A percentile compares a stretch with the other conserved stretches of the same genome.
These are phyloP conservation scores for Eucalyptus tenuipes DNA, from an alignment of 345 rosid genomes.

Conservation along the genomic window DNA sequence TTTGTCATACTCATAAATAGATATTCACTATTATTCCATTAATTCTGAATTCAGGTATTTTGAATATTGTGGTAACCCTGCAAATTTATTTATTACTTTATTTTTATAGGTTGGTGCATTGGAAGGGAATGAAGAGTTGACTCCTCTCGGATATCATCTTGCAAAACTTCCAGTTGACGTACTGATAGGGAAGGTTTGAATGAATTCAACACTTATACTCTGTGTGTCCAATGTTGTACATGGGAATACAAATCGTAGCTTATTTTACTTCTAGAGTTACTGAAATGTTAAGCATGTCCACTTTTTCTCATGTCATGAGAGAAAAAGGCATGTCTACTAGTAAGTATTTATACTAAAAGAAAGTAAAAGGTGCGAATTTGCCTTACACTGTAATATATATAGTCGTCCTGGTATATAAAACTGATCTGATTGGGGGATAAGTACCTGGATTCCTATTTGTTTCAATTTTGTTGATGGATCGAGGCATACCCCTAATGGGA, in stretches of 20 bases:
- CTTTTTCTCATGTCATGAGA: not conserved
- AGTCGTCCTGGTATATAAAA: not conserved
- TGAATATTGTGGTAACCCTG: not conserved
- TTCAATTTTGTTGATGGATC: not conserved
- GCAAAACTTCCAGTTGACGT: conserved; percentile 93
- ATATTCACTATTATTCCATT: not conserved
- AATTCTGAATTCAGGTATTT: not conserved
- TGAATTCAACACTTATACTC: not conserved
- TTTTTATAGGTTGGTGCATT: conserved; percentile 77
- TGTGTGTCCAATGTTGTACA: not conserved
- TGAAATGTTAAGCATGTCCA: not conserved
- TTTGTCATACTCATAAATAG: not conserved
- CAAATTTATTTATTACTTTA: not conserved
- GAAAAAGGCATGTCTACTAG: not conserved
- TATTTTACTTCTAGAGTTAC: not conserved
- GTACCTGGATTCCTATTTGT: not conserved
- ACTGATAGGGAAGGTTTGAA: conserved; percentile 71
- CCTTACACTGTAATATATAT: not conserved
- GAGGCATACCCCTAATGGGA: not conserved
- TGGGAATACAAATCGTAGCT: not conserved
- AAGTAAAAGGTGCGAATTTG: not conserved
- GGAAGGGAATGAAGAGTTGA: conserved; percentile 79
- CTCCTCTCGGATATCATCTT: conserved; percentile 92
- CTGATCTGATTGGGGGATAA: not conserved
- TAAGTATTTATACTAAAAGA: not conserved